phyloP scores from a whole-genome alignment of 75 land plant genomes.

The Sequoia sempervirens region DNA sequence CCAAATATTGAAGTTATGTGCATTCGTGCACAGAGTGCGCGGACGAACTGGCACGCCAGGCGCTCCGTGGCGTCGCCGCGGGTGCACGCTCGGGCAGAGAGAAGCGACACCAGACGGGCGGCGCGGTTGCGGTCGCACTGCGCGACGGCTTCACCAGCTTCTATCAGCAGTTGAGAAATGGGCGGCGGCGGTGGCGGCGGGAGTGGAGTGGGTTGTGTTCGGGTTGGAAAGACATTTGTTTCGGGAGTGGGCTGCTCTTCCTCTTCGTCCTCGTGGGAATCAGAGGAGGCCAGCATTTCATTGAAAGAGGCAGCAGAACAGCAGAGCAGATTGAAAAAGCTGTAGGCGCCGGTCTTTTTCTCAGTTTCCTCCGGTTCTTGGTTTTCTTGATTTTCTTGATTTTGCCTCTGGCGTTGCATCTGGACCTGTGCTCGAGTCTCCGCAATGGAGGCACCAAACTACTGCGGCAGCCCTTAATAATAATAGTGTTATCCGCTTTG shows the following conservation, averaged over 20 bases:
- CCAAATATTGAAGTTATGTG: conserved; percentile 9
- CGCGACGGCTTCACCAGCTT: conserved; percentile 60
- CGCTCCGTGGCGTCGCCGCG: conserved; percentile 75
- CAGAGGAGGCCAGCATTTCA: conserved; percentile 9
- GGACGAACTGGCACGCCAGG: conserved; percentile 51
- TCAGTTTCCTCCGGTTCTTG: neutral
- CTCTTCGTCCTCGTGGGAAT: conserved; percentile 6
- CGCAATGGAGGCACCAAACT: neutral
- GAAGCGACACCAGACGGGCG: conserved; percentile 32
- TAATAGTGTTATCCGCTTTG: neutral
- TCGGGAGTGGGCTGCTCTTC: neutral
- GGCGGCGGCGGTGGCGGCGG: conserved; percentile 17
- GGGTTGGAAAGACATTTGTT: neutral
- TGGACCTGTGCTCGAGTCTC: neutral
- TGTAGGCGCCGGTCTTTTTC: neutral
- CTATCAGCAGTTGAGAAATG: conserved; percentile 37
- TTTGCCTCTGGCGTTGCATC: neutral
- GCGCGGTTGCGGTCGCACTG: conserved; percentile 48
- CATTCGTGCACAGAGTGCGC: conserved; percentile 27
- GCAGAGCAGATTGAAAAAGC: neutral
- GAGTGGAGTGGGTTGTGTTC: neutral
- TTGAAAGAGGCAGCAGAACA: neutral
- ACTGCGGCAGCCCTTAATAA: neutral
- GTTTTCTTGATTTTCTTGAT: neutral
- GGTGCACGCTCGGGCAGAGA: conserved; percentile 40